phyloP scores from a whole-genome alignment of 2,329 filamentous ascomycete genomes.

The Mollisia scopiformis region DNA sequence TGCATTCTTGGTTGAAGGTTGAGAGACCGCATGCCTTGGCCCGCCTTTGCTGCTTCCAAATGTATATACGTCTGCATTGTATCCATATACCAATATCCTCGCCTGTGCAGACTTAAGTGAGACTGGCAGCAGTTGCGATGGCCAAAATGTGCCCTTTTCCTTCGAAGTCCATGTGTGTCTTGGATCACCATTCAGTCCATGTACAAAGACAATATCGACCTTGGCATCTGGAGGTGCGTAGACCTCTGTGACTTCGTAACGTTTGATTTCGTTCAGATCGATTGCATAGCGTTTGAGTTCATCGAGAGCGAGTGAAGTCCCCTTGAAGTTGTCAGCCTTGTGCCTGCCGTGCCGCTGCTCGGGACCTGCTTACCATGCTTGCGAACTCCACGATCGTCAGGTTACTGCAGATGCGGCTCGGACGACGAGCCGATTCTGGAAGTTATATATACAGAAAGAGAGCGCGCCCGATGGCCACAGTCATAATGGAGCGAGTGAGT shows the following conservation, averaged over 20 bases:
- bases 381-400: not conserved
- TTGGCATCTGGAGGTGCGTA: conserved; percentile 61
- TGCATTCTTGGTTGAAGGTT: not conserved
- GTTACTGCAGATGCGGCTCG: not conserved
- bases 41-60: conserved; percentile 51
- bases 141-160: conserved; percentile 65
- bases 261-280: conserved; percentile 47
- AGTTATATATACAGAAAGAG: not conserved
- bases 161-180: conserved; percentile 63
- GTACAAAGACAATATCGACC: conserved; percentile 70
- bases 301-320: no score
- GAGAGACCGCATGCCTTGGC: conserved; percentile 21
- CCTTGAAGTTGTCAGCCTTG: not conserved
- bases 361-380: not conserved
- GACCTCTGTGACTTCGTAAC: conserved; percentile 62
- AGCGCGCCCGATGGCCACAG: not conserved
- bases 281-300: conserved; percentile 56
- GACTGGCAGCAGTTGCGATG: conserved; percentile 64
- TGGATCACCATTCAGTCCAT: conserved; percentile 70
- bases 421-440: not conserved
- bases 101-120: conserved; percentile 60
- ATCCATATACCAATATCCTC: conserved; percentile 73
- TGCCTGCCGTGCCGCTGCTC: not conserved
- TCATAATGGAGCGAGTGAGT: not conserved
- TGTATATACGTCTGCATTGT: conserved; percentile 66